These are phyloP conservation scores for Xylaria sp. DNA, from an alignment of 2,329 filamentous ascomycete species.

Conservation along the genomic window DNA sequence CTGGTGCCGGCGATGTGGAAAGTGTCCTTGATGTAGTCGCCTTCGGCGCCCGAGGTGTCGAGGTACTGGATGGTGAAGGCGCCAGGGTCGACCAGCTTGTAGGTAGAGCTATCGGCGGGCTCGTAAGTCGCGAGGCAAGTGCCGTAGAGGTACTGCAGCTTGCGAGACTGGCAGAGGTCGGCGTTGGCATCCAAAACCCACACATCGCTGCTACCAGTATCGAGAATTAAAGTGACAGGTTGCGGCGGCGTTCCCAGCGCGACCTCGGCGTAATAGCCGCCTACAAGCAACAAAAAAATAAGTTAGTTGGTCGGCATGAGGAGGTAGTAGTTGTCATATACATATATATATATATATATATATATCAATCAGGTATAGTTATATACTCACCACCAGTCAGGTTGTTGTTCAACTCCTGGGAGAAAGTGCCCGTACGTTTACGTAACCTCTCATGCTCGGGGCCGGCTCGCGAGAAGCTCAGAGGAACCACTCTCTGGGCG, in stretches of 20 bases:
- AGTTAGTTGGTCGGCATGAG: not conserved
- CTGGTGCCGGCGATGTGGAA: slow-evolving; percentile 63
- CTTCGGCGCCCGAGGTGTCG: slow-evolving; percentile 63
- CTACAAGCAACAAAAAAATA: not conserved
- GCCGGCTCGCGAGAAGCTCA: slow-evolving; percentile 43
- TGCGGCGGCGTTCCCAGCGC: slow-evolving; percentile 70
- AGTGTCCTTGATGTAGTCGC: slow-evolving; percentile 69
- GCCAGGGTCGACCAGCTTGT: slow-evolving; percentile 53
- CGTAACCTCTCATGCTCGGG: slow-evolving; percentile 23
- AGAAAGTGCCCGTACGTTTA: slow-evolving; percentile 47
- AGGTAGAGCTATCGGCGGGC: slow-evolving; percentile 60
- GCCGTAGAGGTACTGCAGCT: slow-evolving; percentile 52
- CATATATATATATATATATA: not conserved
- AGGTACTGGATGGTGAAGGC: slow-evolving; percentile 72
- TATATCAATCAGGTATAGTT: too few relatives aligned
- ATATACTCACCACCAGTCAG: slow-evolving; percentile 57
- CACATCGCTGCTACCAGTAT: slow-evolving; percentile 72
- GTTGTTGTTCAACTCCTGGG: slow-evolving; percentile 62
- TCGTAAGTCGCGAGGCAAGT: slow-evolving; percentile 58
- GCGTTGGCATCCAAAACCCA: slow-evolving; percentile 62
- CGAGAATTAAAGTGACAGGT: slow-evolving; percentile 64
- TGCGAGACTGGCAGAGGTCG: slow-evolving; percentile 54
- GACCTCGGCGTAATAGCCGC: slow-evolving; percentile 66
- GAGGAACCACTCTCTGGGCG: slow-evolving; percentile 45
- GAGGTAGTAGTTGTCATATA: not conserved